Evolutionary conservation across 139 green algal species (phyloP).

Genomic region (Asterochloris sp.): DNA sequence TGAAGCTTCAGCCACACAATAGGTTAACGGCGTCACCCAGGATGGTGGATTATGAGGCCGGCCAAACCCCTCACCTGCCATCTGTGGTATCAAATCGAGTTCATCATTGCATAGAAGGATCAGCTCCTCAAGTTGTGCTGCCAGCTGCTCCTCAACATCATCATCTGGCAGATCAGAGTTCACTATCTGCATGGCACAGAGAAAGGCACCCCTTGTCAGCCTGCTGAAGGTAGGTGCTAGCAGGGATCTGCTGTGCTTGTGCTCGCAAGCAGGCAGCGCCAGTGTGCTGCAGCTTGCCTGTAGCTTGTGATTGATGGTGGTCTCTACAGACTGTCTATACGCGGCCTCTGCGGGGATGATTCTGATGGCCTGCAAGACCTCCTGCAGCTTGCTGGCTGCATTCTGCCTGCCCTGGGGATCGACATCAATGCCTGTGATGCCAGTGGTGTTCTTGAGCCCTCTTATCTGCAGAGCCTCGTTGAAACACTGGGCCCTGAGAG

Average conservation of each 20-base stretch:
- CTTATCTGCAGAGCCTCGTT: background rate
- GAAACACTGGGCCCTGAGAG: too few relatives aligned
- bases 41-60: background rate
- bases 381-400: constrained; percentile 20
- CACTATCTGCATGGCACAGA: background rate
- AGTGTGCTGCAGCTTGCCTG: too few relatives aligned
- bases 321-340: constrained; percentile 46
- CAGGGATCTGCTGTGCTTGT: background rate
- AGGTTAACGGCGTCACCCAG: too few relatives aligned
- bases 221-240: too few relatives aligned
- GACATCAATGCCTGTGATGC: constrained; percentile 54
- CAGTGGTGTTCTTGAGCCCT: constrained; percentile 44
- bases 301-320: constrained; percentile 36
- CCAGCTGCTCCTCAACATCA: constrained; percentile 40
- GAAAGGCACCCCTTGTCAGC: too few relatives aligned
- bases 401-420: constrained; percentile 32
- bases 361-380: constrained; percentile 35
- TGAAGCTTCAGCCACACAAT: too few relatives aligned
- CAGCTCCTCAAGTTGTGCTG: constrained; percentile 46
- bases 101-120: constrained; percentile 45
- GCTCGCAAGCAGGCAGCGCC: background rate
- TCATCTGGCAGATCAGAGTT: constrained; percentile 28
- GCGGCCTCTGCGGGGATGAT: constrained; percentile 37
- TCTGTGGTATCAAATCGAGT: constrained; percentile 53
- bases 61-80: constrained; percentile 27